These are phyloP conservation scores for Populus ilicifolia DNA, from an alignment of 345 rosid genomes.

Conservation along the genomic window DNA sequence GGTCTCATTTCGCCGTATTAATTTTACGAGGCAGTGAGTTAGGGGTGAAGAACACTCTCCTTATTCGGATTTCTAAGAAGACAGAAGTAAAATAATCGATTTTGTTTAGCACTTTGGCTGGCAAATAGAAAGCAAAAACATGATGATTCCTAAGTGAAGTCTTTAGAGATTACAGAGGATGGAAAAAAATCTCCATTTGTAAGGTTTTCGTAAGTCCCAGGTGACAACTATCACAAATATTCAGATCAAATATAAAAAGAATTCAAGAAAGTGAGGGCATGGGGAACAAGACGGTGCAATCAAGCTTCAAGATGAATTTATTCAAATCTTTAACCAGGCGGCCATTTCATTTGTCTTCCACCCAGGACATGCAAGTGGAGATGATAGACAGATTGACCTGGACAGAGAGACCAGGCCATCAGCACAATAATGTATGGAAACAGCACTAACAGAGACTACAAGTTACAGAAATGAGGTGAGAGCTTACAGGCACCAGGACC, in stretches of 20 bases:
- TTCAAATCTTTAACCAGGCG: constrained; percentile 52
- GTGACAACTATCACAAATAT: not conserved
- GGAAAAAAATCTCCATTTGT: not conserved
- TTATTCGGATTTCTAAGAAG: too few relatives aligned
- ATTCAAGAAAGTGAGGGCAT: not conserved
- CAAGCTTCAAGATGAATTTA: not conserved
- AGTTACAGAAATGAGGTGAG: not conserved
- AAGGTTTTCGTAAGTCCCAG: not conserved
- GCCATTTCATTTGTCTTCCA: constrained; percentile 90
- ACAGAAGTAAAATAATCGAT: too few relatives aligned
- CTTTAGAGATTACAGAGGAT: not conserved
- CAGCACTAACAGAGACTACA: not conserved
- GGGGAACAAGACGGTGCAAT: not conserved
- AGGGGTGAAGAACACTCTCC: too few relatives aligned
- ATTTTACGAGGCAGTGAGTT: too few relatives aligned
- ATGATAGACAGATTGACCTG: constrained; percentile 96
- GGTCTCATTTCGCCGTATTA: too few relatives aligned
- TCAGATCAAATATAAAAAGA: not conserved
- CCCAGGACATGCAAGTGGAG: constrained; percentile 88
- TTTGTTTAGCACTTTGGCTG: too few relatives aligned
- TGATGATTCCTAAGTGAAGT: too few relatives aligned
- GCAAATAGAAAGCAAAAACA: too few relatives aligned
- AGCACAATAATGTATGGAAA: not conserved
- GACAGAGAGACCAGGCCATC: not conserved
- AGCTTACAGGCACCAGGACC: constrained; percentile 78